Evolutionary conservation across 2,329 filamentous ascomycete species (phyloP), one percentile per base, ranked within the genome.

Genomic region (Sporothrix variecibatus): DNA sequence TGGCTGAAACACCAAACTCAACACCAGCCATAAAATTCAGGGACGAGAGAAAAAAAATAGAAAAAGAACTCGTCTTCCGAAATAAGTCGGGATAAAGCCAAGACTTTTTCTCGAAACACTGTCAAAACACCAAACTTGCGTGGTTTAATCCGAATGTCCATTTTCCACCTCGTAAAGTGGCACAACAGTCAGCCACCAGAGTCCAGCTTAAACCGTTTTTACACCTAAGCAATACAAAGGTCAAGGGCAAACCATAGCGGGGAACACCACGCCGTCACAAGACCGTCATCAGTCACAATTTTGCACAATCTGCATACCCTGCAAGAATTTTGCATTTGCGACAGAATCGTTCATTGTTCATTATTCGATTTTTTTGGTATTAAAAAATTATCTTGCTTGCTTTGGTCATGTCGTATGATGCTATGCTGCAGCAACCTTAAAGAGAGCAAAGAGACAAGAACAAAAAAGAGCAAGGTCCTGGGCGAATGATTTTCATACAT

Each of bases 111-210:
- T 46, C 62, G 62, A 67, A 20, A 46, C 38, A 26, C 38, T 49
- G 23, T 46, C 26, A 11, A 11, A 46, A 28, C n/a, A 15, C 62
- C 38, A 17, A 49, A 67, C 15, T 38, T 46, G 65, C 26, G 65
- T 51, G 46, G 65, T 51, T 51, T 67, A n/a, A n/a, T n/a, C n/a
- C n/a, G n/a, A n/a, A n/a, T 46, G 7, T 38, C 34, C n/a, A 15
- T 20, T 3, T 31, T 40, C 12, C 43, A 49, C 43, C 43, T 49
- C 43, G 43, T 56, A 28, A 43, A 43, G 12, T 46, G 6, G 43
- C 26, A 51, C 17, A 68, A 67, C 40, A 46, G 62, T 67, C 64
- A 67, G 64, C 64, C 40, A 17, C 64, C 60, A n/a, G 5, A 23
- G 51, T 26, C 43, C 23, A 49, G 23, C 23, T 15, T 31, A 4